A percentile compares a stretch with the other conserved stretches of the same genome.
These are phyloP conservation scores for Fusarium nematophilum DNA, from an alignment of 2,329 filamentous ascomycete species.

Conservation along the genomic window DNA sequence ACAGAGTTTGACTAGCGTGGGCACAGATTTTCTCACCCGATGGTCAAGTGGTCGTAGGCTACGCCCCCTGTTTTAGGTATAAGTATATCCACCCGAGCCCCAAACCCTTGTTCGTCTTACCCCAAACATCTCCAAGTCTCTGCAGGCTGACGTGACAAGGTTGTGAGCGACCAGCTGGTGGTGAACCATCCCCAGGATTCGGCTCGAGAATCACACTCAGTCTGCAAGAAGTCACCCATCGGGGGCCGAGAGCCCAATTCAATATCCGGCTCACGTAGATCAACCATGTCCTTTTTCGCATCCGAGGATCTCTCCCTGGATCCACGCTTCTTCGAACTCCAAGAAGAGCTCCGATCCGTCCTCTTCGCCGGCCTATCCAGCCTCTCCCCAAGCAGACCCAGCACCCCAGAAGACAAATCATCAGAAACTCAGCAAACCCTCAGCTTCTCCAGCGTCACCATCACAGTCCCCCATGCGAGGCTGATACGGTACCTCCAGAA, in stretches of 20 bases:
- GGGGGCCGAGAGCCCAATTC: neutral
- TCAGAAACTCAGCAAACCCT: constrained; percentile 34
- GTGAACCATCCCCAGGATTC: too few relatives aligned
- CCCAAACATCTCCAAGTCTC: too few relatives aligned
- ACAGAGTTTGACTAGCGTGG: neutral
- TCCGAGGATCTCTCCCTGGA: constrained; percentile 50
- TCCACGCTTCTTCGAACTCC: constrained; percentile 57
- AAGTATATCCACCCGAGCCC: neutral
- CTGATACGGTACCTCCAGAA: constrained; percentile 55
- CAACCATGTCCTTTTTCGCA: constrained; percentile 35
- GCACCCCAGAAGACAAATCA: constrained; percentile 39
- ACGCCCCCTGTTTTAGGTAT: constrained; percentile 4
- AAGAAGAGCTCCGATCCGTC: constrained; percentile 57
- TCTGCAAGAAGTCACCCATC: neutral
- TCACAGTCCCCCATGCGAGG: constrained; percentile 43
- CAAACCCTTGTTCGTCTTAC: neutral
- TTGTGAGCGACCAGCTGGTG: too few relatives aligned
- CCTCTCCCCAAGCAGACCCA: constrained; percentile 43
- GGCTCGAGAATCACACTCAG: too few relatives aligned
- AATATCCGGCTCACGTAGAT: neutral
- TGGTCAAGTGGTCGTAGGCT: constrained; percentile 4
- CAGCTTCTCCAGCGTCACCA: constrained; percentile 43
- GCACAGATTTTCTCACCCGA: neutral
- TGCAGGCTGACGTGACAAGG: too few relatives aligned
- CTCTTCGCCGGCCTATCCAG: constrained; percentile 51